phyloP scores from a whole-genome alignment of 257 asterid species.

The Plantago ovata region DNA sequence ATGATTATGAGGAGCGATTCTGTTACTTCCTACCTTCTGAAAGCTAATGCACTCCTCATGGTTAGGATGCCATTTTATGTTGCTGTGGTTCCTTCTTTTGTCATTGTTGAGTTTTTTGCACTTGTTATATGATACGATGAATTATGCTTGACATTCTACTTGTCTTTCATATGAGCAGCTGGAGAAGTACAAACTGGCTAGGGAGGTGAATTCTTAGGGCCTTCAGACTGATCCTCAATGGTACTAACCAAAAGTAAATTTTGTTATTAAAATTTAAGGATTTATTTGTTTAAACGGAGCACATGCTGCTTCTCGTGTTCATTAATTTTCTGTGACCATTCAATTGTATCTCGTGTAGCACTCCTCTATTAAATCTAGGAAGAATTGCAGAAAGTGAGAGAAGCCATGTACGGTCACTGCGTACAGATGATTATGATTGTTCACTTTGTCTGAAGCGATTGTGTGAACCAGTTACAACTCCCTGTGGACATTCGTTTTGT shows the following conservation, averaged over 20 bases:
- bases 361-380: conserved; percentile 59
- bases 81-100: conserved; percentile 6
- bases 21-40: conserved; percentile 54
- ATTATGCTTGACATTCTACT: background rate
- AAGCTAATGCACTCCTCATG: conserved; percentile 89
- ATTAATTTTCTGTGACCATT: conserved; percentile 9
- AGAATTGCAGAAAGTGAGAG: conserved; percentile 43
- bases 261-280: no score
- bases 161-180: conserved; percentile 47
- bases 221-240: conserved; percentile 67
- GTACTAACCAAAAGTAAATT: conserved; percentile 32
- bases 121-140: no score
- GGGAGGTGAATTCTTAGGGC: conserved; percentile 65
- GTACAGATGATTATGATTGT: conserved; percentile 94
- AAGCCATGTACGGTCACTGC: conserved; percentile 53
- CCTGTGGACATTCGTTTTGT: conserved; percentile 98
- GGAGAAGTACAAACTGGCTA: conserved; percentile 74
- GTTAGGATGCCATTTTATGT: conserved; percentile 40
- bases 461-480: conserved; percentile 88
- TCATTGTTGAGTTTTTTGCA: no score
- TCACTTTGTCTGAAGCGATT: conserved; percentile 85
- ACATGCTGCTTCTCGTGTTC: background rate
- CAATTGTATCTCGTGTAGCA: conserved; percentile 36
- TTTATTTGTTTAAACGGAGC: background rate
- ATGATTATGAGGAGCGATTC: conserved; percentile 41